Conservation (phyloP, 2,329 filamentous ascomycete species). For the Aspergillus caelatus region DNA sequence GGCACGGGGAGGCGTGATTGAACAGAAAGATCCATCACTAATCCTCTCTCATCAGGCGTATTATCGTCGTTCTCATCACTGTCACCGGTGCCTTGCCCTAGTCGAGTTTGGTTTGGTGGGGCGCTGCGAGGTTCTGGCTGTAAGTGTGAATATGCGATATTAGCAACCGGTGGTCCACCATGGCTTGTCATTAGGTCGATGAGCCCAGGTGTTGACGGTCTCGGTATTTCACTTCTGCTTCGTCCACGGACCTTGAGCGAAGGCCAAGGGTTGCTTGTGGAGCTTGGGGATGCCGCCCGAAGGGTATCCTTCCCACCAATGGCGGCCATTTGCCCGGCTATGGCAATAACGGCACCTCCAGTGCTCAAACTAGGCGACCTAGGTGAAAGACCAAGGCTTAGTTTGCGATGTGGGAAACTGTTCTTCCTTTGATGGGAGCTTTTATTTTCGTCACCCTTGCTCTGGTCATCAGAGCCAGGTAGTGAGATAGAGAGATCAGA, state of each 20-base stretch:
- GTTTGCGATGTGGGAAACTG: conserved; percentile 38
- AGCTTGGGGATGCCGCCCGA: conserved; percentile 47
- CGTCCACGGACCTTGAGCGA: conserved; percentile 53
- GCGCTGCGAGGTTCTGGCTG: conserved; percentile 22
- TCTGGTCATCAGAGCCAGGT: conserved; percentile 29
- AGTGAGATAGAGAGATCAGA: conserved; percentile 35
- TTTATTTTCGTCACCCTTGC: conserved; percentile 22
- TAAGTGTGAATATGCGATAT: conserved; percentile 50
- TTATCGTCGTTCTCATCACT: conserved; percentile 63
- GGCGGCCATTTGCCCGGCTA: conserved; percentile 49
- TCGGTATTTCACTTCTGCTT: conserved; percentile 61
- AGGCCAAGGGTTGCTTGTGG: conserved; percentile 46
- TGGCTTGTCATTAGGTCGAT: conserved; percentile 58
- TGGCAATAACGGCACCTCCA: conserved; percentile 45
- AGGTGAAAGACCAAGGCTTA: conserved; percentile 39
- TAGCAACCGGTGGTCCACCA: conserved; percentile 62
- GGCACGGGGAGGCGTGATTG: conserved; percentile 70
- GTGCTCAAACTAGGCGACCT: conserved; percentile 44
- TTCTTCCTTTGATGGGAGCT: conserved; percentile 32
- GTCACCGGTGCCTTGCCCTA: conserved; percentile 27
- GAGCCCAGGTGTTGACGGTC: conserved; percentile 47
- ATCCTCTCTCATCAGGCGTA: conserved; percentile 57
- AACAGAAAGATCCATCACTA: conserved; percentile 64
- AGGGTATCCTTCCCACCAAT: conserved; percentile 61
- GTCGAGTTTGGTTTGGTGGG: conserved; percentile 14